phyloP scores from a whole-genome alignment of 768 basidiomycete genomes.

The Hygrophorus russula region DNA sequence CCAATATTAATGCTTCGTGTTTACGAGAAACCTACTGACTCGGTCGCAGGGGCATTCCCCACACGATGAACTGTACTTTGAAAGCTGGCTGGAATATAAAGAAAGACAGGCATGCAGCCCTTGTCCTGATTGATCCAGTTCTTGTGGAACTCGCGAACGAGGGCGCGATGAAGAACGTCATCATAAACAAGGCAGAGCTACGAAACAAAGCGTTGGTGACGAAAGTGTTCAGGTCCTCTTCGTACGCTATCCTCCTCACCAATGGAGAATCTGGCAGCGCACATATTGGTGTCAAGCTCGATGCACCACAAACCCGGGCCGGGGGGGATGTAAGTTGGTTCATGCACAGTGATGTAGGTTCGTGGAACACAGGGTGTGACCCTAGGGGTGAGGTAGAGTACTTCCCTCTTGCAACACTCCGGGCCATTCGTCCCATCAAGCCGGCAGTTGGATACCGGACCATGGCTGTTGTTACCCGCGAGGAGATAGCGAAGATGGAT shows the following conservation, averaged over 20 bases:
- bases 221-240: slow-evolving; percentile 1
- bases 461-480: background rate
- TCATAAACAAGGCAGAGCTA: background rate
- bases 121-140: slow-evolving; percentile 2
- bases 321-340: background rate
- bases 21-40: background rate
- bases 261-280: background rate
- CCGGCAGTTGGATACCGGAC: background rate
- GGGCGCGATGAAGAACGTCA: background rate
- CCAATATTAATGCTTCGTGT: background rate
- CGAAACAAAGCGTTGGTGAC: background rate
- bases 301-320: background rate
- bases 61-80: background rate
- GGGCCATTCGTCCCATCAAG: too few species aligned
- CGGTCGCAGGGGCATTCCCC: background rate
- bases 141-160: background rate
- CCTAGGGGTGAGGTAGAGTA: background rate
- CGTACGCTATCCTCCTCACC: background rate
- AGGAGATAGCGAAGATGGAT: background rate
- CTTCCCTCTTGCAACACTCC: background rate
- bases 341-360: background rate
- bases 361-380: background rate
- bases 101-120: slow-evolving; percentile 1
- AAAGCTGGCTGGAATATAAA: background rate
- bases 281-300: background rate